These are phyloP conservation scores for Exophiala xenobiotica DNA, from an alignment of 2,329 filamentous ascomycete genomes.

Conservation along the genomic window DNA sequence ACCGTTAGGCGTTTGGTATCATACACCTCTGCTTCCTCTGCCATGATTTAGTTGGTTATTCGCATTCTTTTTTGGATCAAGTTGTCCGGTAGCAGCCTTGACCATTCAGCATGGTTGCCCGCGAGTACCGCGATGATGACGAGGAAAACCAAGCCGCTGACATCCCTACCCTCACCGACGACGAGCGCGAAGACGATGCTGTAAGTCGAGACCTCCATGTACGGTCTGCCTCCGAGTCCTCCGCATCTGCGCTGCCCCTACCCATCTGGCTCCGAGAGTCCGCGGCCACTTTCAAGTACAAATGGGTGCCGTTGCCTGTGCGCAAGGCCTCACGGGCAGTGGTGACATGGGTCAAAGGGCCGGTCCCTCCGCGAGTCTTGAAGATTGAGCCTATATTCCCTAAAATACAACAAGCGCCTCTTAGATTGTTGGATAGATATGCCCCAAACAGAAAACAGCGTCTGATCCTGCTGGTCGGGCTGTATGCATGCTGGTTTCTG, in stretches of 20 bases:
- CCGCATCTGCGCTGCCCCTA: slow-evolving; percentile 31
- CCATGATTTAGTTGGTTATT: background rate
- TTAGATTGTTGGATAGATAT: slow-evolving; percentile 44
- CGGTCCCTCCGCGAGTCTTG: slow-evolving; percentile 46
- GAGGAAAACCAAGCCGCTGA: slow-evolving; percentile 21
- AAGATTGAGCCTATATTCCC: slow-evolving; percentile 49
- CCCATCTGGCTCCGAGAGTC: slow-evolving; percentile 51
- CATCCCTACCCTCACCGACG: slow-evolving; percentile 37
- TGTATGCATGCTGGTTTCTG: slow-evolving; percentile 49
- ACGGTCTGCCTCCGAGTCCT: slow-evolving; percentile 26
- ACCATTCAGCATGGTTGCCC: slow-evolving; percentile 1
- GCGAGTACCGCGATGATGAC: slow-evolving; percentile 29
- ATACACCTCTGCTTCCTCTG: too few species aligned
- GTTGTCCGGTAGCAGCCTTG: background rate
- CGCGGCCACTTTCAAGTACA: slow-evolving; percentile 48
- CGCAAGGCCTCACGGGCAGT: slow-evolving; percentile 46
- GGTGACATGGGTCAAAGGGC: slow-evolving; percentile 48
- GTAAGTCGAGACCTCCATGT: slow-evolving; percentile 37
- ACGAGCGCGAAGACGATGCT: slow-evolving; percentile 37
- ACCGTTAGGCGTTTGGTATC: too few species aligned
- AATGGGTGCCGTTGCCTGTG: slow-evolving; percentile 48
- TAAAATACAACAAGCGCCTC: slow-evolving; percentile 47
- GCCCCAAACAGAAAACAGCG: slow-evolving; percentile 49
- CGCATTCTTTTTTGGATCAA: background rate
- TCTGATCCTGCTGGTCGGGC: slow-evolving; percentile 40